A percentile compares a stretch with the other conserved stretches of the same genome.
Evolutionary conservation across 2,329 filamentous ascomycete genomes (phyloP).

Genomic region (Colletotrichum caudatum): DNA sequence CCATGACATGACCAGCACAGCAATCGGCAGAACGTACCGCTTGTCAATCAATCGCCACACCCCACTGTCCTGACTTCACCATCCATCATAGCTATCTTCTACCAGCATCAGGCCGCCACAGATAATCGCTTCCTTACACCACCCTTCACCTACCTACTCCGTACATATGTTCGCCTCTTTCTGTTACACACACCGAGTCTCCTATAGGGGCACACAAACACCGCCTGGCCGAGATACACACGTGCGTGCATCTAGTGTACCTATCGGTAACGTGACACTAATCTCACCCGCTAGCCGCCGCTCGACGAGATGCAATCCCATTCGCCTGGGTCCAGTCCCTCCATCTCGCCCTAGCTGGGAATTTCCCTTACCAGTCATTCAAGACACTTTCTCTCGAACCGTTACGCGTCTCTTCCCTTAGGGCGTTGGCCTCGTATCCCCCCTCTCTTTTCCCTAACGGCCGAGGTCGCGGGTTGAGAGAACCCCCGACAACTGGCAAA

Average conservation of each 20-base stretch:
- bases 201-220: not conserved
- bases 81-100: no score
- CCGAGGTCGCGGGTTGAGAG: not conserved
- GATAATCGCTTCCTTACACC: not conserved
- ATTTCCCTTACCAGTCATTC: constrained; percentile 6
- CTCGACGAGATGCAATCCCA: not conserved
- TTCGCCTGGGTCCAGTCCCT: constrained; percentile 21
- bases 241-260: not conserved
- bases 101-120: not conserved
- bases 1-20: not conserved
- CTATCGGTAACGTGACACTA: not conserved
- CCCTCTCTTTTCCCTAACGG: not conserved
- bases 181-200: not conserved
- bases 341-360: constrained; percentile 10
- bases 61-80: not conserved
- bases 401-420: constrained; percentile 17
- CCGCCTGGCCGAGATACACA: not conserved
- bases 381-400: constrained; percentile 7
- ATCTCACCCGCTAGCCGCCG: not conserved
- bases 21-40: not conserved
- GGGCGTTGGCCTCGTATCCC: constrained; percentile 18
- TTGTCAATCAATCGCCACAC: not conserved
- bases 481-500: constrained; percentile 10
- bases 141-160: not conserved
- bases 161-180: constrained; percentile 1